Evolutionary conservation across 2,329 filamentous ascomycete species (phyloP).

Genomic region (Didymella exigua): DNA sequence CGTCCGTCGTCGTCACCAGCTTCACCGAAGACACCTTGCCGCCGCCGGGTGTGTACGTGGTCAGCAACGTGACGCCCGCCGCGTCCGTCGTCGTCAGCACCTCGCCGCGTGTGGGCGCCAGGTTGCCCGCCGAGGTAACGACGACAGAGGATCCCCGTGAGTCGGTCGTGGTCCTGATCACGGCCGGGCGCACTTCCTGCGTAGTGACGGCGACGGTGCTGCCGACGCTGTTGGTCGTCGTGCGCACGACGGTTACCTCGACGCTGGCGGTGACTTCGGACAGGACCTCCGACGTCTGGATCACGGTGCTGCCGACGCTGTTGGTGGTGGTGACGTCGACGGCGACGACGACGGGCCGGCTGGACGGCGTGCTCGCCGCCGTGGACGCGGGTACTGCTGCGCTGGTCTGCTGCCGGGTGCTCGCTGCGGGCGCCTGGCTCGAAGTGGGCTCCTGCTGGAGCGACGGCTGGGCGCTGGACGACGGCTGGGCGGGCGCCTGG

Average conservation of each 20-base stretch:
- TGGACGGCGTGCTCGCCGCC: constrained; percentile 11
- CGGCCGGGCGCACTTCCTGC: constrained; percentile 47
- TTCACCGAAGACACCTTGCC: constrained; percentile 50
- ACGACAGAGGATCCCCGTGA: constrained; percentile 47
- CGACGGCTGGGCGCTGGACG: constrained; percentile 14
- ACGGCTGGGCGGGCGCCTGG: constrained; percentile 13
- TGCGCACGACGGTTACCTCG: constrained; percentile 42
- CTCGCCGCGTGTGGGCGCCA: constrained; percentile 45
- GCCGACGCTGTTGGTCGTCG: constrained; percentile 49
- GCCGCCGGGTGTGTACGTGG: constrained; percentile 55
- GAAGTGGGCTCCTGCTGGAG: background rate
- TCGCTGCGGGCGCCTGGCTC: constrained; percentile 6
- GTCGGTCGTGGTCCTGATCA: constrained; percentile 49
- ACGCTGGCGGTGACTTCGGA: constrained; percentile 49
- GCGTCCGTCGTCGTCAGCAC: constrained; percentile 53
- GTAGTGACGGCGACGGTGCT: constrained; percentile 38
- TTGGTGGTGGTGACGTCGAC: constrained; percentile 49
- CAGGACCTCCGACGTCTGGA: constrained; percentile 50
- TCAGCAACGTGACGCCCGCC: constrained; percentile 50
- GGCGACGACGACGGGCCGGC: constrained; percentile 43
- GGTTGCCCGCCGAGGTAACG: constrained; percentile 40
- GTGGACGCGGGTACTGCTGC: constrained; percentile 9
- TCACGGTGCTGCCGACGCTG: constrained; percentile 40
- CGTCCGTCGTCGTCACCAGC: constrained; percentile 41
- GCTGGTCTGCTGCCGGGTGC: constrained; percentile 2